Conservation (phyloP, 192 early-diverging fungal genomes). For the Irineochytrium annulatum region DNA sequence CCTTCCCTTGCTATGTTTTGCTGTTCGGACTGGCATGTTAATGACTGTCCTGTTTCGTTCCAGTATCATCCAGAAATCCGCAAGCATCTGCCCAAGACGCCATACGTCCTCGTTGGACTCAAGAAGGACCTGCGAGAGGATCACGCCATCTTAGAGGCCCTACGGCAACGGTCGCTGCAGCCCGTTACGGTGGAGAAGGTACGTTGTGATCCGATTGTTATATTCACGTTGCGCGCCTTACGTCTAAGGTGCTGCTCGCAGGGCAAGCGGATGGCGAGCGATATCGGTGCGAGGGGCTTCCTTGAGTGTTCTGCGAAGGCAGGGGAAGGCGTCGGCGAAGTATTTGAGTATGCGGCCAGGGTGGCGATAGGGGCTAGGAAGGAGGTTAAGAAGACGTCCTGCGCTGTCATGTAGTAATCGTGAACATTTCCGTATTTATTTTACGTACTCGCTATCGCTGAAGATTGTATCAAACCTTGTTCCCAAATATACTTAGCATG, state of each 20-base stretch:
- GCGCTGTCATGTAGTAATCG: no score
- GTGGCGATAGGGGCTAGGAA: slow-evolving; percentile 35
- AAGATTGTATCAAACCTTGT: no score
- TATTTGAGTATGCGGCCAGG: slow-evolving; percentile 65
- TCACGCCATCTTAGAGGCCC: slow-evolving; percentile 21
- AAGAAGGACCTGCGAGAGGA: slow-evolving; percentile 44
- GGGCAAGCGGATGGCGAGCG: slow-evolving; percentile 60
- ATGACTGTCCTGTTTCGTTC: background rate
- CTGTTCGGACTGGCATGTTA: no score
- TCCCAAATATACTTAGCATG: no score
- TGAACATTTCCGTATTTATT: no score
- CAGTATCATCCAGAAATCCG: slow-evolving; percentile 81
- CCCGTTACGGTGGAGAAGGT: slow-evolving; percentile 21
- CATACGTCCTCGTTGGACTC: slow-evolving; percentile 66
- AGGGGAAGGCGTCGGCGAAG: slow-evolving; percentile 62
- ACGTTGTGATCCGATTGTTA: no score
- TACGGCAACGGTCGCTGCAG: slow-evolving; percentile 8
- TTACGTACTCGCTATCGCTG: no score
- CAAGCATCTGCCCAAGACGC: slow-evolving; percentile 76
- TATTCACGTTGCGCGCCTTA: no score
- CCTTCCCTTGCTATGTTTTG: no score
- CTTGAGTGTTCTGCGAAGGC: slow-evolving; percentile 80
- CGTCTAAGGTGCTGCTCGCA: slow-evolving; percentile 34
- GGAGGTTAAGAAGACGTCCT: no score
- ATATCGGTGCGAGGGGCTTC: slow-evolving; percentile 74